Evolutionary conservation across 306 rosid species (phyloP).

Genomic region (Medicago truncatula): DNA sequence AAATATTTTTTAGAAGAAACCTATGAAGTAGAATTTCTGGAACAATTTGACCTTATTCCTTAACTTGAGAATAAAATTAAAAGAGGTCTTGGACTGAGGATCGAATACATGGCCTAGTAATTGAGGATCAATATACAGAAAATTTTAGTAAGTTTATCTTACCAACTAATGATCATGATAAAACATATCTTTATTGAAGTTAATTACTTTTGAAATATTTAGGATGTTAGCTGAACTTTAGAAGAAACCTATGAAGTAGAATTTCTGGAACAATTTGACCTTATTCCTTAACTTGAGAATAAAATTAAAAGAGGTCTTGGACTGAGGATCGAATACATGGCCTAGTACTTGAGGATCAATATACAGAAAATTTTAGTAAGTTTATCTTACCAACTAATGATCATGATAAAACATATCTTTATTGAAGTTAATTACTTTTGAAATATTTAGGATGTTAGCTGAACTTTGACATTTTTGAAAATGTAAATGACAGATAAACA

Average conservation of each 20-base stretch:
- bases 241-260: constrained; percentile 17
- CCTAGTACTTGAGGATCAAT: constrained; percentile 19
- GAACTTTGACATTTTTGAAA: constrained; percentile 29
- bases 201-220: constrained; percentile 29
- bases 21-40: constrained; percentile 3
- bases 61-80: constrained; percentile 26
- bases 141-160: constrained; percentile 25
- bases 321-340: constrained; percentile 15
- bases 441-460: constrained; percentile 28
- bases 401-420: constrained; percentile 33
- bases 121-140: constrained; percentile 12
- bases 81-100: constrained; percentile 34
- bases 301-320: constrained; percentile 33
- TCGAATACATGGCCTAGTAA: constrained; percentile 10
- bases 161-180: constrained; percentile 33
- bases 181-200: constrained; percentile 17
- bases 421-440: constrained; percentile 22
- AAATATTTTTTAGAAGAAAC: constrained; percentile 30
- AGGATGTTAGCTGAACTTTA: constrained; percentile 30
- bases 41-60: constrained; percentile 34
- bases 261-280: constrained; percentile 23
- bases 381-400: constrained; percentile 28
- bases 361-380: constrained; percentile 12
- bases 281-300: constrained; percentile 35
- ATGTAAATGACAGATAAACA: constrained; percentile 68